Conservation (phyloP, 768 basidiomycete species). For the Clavaria fumosa region DNA sequence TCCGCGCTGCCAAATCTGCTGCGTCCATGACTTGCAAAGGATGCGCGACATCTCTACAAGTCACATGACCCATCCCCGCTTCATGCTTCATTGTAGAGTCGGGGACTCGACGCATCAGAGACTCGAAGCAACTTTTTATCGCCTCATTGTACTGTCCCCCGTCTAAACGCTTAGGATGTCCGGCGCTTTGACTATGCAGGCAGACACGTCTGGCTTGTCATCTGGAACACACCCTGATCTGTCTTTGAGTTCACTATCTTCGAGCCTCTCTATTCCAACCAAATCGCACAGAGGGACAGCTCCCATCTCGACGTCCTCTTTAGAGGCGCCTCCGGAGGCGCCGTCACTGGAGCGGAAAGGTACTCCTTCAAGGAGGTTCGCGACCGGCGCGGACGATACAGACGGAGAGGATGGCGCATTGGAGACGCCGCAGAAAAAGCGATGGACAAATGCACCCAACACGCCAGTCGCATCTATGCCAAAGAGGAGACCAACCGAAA, state of each 20-base stretch:
- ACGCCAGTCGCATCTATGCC: conserved; percentile 33
- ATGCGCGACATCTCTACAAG: too few species aligned
- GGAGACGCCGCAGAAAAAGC: conserved; percentile 36
- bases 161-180: too few species aligned
- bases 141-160: too few species aligned
- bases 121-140: too few species aligned
- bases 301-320: conserved; percentile 31
- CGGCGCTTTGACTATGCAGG: too few species aligned
- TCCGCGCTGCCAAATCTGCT: too few species aligned
- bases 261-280: conserved; percentile 31
- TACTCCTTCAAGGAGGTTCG: conserved; percentile 27
- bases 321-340: conserved; percentile 35
- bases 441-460: conserved; percentile 29
- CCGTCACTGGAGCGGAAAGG: conserved; percentile 20
- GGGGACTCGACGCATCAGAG: too few species aligned
- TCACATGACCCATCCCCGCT: too few species aligned
- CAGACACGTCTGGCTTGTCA: conserved; percentile 30
- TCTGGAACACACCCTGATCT: conserved; percentile 38
- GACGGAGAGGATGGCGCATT: conserved; percentile 30
- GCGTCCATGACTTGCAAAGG: too few species aligned
- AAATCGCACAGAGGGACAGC: conserved; percentile 36
- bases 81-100: too few species aligned
- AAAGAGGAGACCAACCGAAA: conserved; percentile 27
- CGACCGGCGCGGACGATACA: conserved; percentile 19
- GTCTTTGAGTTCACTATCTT: conserved; percentile 39